These are phyloP conservation scores for Coriolopsis trogii DNA, from an alignment of 1,284 basidiomycete species.

Conservation along the genomic window DNA sequence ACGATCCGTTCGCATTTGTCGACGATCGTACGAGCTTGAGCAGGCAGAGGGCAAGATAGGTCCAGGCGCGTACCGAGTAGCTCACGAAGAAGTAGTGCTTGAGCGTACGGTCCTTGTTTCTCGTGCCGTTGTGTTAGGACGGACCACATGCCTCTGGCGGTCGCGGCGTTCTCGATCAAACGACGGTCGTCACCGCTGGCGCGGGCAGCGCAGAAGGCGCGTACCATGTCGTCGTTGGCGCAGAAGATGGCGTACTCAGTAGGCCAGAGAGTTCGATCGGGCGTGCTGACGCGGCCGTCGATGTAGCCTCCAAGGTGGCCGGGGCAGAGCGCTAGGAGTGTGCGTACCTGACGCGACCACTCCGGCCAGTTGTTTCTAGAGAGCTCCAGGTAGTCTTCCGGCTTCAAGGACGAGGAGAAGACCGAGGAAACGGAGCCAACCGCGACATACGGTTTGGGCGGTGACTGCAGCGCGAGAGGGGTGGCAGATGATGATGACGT, in stretches of 20 bases:
- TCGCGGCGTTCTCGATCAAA: too few relatives aligned
- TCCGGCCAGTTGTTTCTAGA: slow-evolving; percentile 1
- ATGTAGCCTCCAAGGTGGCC: slow-evolving; percentile 4
- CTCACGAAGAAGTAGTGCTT: too few relatives aligned
- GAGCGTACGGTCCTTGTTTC: too few relatives aligned
- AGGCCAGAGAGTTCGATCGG: background rate
- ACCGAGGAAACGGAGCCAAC: background rate
- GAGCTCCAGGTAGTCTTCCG: background rate
- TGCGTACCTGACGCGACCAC: background rate
- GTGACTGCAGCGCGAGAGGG: background rate
- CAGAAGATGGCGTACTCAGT: background rate
- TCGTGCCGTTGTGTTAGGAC: too few relatives aligned
- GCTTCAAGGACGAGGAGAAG: background rate
- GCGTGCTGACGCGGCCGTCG: background rate
- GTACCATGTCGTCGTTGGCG: background rate
- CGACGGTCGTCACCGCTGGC: too few relatives aligned
- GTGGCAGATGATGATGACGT: background rate
- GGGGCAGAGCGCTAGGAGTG: background rate
- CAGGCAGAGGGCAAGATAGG: background rate
- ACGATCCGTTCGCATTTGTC: slow-evolving; percentile 13
- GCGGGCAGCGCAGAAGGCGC: too few relatives aligned
- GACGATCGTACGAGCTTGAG: background rate
- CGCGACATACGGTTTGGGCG: background rate
- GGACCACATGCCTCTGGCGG: too few relatives aligned
- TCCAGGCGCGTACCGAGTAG: too few relatives aligned